Conservation (phyloP, 768 basidiomycete genomes). For the Hysterangium stoloniferum region DNA sequence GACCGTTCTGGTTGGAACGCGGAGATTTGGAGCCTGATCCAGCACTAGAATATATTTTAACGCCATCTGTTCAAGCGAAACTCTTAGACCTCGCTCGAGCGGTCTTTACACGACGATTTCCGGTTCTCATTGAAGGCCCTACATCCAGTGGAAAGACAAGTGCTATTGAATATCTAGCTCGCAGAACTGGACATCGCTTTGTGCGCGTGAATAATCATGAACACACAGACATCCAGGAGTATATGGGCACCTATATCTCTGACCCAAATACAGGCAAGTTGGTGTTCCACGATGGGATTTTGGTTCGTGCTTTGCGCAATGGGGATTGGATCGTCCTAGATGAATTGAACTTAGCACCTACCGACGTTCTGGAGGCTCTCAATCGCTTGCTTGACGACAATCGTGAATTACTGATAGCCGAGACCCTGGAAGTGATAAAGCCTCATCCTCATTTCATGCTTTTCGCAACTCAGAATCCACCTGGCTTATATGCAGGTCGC, state of each 20-base stretch:
- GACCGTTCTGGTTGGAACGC: constrained; percentile 83
- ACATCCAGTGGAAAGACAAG: constrained; percentile 98
- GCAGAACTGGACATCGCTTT: constrained; percentile 88
- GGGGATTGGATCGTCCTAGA: constrained; percentile 99
- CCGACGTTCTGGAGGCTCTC: constrained; percentile 94
- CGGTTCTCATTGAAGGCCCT: constrained; percentile 94
- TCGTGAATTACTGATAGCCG: constrained; percentile 89
- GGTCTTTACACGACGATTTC: constrained; percentile 80
- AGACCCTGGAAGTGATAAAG: constrained; percentile 88
- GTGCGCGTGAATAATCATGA: constrained; percentile 99
- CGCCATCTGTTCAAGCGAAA: constrained; percentile 90
- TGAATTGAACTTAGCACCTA: constrained; percentile 95
- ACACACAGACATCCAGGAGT: constrained; percentile 98
- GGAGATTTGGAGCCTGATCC: constrained; percentile 60
- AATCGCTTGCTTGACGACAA: constrained; percentile 97
- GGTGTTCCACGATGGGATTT: constrained; percentile 87
- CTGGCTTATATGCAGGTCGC: constrained; percentile 89
- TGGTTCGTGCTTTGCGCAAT: constrained; percentile 82
- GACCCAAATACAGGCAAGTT: constrained; percentile 90
- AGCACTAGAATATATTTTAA: constrained; percentile 84
- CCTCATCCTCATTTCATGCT: constrained; percentile 97
- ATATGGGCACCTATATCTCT: constrained; percentile 92
- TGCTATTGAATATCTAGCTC: constrained; percentile 91
- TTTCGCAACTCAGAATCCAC: constrained; percentile 97
- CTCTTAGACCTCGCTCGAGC: constrained; percentile 93